Percentiles rank a stretch among this genome's conserved stretches.
Evolutionary conservation across 805 yeast species (phyloP).

Genomic region (Starmerella floris): DNA sequence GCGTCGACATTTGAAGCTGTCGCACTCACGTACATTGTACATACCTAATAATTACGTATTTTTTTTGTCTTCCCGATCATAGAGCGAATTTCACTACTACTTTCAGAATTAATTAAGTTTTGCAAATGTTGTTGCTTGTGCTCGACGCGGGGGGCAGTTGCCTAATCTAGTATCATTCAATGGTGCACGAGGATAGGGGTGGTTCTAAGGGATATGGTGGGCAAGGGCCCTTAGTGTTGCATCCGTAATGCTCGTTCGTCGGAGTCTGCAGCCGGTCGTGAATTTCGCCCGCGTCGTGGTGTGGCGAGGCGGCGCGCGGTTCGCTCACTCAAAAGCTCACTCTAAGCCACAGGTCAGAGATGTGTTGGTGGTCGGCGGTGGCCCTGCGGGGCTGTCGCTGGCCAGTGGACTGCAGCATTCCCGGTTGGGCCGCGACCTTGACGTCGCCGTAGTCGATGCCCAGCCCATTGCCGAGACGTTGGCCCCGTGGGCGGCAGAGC

Average conservation of each 20-base stretch:
- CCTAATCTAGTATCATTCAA: too few species aligned
- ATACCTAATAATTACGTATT: too few species aligned
- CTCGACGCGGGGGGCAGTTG: too few species aligned
- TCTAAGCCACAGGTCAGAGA: slow-evolving; percentile 31
- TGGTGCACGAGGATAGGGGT: too few species aligned
- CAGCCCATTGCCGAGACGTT: slow-evolving; percentile 40
- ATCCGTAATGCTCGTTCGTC: neutral
- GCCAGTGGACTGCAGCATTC: slow-evolving; percentile 65
- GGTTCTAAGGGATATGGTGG: too few species aligned
- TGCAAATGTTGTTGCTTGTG: too few species aligned
- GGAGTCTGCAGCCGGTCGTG: neutral
- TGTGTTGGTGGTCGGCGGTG: slow-evolving; percentile 86
- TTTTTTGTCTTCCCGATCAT: neutral
- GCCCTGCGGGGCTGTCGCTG: slow-evolving; percentile 88
- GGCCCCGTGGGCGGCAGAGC: slow-evolving; percentile 33
- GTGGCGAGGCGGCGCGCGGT: neutral
- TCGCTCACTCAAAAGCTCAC: slow-evolving; percentile 6
- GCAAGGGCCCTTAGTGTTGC: too few species aligned
- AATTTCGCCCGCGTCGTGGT: neutral
- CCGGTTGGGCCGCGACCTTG: slow-evolving; percentile 43
- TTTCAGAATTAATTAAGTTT: too few species aligned
- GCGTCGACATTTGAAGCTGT: slow-evolving; percentile 5
- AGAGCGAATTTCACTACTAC: too few species aligned
- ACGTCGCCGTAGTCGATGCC: slow-evolving; percentile 63
- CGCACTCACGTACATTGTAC: neutral